phyloP scores from a whole-genome alignment of 1,284 basidiomycete species.

The Boletus semigastroideus region DNA sequence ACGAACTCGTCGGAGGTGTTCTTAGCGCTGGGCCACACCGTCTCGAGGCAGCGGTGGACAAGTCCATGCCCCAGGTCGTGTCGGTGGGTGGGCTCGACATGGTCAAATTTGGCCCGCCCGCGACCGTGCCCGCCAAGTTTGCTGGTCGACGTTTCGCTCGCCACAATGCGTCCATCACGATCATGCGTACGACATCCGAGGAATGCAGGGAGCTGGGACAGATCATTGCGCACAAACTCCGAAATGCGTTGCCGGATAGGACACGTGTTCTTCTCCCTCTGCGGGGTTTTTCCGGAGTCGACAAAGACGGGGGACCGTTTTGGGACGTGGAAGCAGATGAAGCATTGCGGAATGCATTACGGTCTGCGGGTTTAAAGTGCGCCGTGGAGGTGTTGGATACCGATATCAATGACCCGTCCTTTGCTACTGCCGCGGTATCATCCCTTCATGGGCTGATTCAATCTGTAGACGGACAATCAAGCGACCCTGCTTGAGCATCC shows the following conservation, averaged over 20 bases:
- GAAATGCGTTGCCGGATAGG: constrained; percentile 12
- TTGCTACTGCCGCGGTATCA: constrained; percentile 15
- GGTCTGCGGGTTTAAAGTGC: constrained; percentile 16
- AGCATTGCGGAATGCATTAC: constrained; percentile 19
- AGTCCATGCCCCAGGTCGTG: constrained; percentile 23
- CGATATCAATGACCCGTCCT: constrained; percentile 28
- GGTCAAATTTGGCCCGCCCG: constrained; percentile 30
- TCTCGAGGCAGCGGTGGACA: constrained; percentile 25
- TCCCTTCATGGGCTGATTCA: constrained; percentile 26
- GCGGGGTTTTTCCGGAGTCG: constrained; percentile 26
- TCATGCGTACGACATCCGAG: constrained; percentile 24
- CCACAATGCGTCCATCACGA: no score
- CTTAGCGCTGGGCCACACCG: constrained; percentile 25
- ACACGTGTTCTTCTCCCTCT: constrained; percentile 27
- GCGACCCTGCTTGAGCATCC: no score
- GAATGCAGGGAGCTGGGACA: constrained; percentile 25
- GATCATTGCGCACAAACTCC: constrained; percentile 24
- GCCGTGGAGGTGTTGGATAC: constrained; percentile 21
- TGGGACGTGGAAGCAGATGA: constrained; percentile 25
- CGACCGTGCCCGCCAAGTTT: constrained; percentile 23
- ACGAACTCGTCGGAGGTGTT: constrained; percentile 30
- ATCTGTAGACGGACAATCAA: not conserved
- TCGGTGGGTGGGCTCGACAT: constrained; percentile 32
- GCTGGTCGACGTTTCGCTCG: constrained; percentile 13
- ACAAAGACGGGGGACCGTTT: constrained; percentile 22